Base-by-base conservation (phyloP, 441 rosid genomes). In the Erodium trifolium region DNA sequence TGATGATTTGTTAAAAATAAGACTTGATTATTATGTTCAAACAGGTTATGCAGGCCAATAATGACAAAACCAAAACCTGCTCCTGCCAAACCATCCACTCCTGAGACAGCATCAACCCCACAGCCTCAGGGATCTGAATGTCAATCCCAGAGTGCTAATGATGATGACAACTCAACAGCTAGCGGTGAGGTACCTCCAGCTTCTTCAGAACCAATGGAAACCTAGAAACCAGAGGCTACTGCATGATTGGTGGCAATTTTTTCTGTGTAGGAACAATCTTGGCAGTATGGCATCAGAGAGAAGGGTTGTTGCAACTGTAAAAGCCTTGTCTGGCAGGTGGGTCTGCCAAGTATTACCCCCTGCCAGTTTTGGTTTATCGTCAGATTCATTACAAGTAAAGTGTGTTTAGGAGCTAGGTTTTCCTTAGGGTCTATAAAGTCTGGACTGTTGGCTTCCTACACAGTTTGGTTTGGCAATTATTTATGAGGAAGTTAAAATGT, bases 1-100 rank as follows among this genome's bases (percentile, higher is more conserved):
- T 51, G 29, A 35, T 35, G 13, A 47, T 47, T 47, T 47, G 53
- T 47, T 47, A 12, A 18, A 27, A 37, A 2, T 37, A 37, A 37
- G 41, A 37, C 41, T 37, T 37, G 41, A 37, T 4, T 4, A 37
- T 35, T 49, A 34, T 64, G 49, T 41, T 70, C 68, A 13, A 5
- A 64, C 87, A 93, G 99, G 86, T 67, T 83, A 11, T 65, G 72
- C 66, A 60, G 75, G 43, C 75, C 78, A 9, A 71, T 75, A 39
- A 75, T 75, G 78, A 75, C 65, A 29, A 75, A 75, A 41, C 72
- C 72, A 0, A 75, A 68, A 67, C 75, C 78, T 18, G 66, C 27
- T 8, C 63, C 63, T 18, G 63, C 63, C 4, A 57, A 57, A 23
- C 27, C 63, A 57, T 17, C 31, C 10, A 57, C 63, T 57, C 63